A percentile compares a stretch with the other conserved stretches of the same genome.
phyloP scores from a whole-genome alignment of 73 alveolate genomes.

The Diophrys sp. region DNA sequence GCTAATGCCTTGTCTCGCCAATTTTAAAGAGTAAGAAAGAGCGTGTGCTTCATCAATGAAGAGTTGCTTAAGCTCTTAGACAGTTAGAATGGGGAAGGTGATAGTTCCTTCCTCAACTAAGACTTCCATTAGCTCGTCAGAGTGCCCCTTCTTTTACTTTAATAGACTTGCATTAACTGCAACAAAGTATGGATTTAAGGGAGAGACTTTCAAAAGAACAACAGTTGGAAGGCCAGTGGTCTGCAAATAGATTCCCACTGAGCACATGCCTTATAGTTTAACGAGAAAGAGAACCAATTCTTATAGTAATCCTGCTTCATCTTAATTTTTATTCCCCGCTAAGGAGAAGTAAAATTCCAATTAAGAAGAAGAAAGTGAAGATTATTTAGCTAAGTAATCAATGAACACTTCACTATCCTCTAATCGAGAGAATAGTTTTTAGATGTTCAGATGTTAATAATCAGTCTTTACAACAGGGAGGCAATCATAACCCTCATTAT shows the following conservation, averaged over 20 bases:
- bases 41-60: background rate
- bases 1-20: background rate
- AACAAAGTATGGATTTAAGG: background rate
- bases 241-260: background rate
- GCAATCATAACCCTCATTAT: too few species aligned
- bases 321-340: too few species aligned
- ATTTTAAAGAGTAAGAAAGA: background rate
- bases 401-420: background rate
- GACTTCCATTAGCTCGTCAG: background rate
- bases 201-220: background rate
- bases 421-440: background rate
- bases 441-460: too few species aligned
- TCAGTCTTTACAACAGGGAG: background rate
- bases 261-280: background rate
- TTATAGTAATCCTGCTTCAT: background rate
- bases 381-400: background rate
- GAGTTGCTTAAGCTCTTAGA: background rate
- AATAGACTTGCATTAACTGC: background rate
- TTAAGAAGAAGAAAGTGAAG: background rate
- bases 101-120: background rate
- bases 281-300: background rate
- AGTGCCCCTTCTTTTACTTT: background rate
- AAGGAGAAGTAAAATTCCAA: background rate
- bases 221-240: background rate
- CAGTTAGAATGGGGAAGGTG: background rate